Percentiles rank a stretch among this genome's conserved stretches.
These are phyloP conservation scores for Sclerospora graminicola DNA, from an alignment of 352 stramenopile genomes.

Conservation along the genomic window DNA sequence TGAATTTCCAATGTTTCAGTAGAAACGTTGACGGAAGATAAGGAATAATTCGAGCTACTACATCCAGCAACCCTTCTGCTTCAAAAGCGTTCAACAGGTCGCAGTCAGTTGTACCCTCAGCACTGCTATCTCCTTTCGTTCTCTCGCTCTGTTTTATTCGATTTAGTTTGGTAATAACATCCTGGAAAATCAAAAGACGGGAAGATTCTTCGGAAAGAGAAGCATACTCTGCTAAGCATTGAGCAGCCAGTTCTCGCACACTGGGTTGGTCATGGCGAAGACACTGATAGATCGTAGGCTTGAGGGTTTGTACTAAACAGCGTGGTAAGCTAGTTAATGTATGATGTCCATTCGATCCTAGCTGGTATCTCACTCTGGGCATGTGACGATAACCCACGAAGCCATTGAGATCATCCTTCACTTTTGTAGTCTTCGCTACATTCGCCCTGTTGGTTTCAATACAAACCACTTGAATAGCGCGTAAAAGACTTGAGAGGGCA, in stretches of 20 bases:
- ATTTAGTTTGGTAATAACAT: constrained; percentile 48
- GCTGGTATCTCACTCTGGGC: constrained; percentile 11
- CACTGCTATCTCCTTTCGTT: not conserved
- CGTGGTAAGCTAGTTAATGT: constrained; percentile 14
- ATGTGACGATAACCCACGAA: constrained; percentile 3
- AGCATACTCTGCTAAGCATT: constrained; percentile 17
- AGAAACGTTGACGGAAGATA: constrained; percentile 38
- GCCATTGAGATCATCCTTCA: constrained; percentile 23
- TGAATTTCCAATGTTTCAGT: constrained; percentile 56
- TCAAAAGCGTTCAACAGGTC: no score
- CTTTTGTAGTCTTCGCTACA: constrained; percentile 4
- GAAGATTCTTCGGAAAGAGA: no score
- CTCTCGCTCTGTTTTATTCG: constrained; percentile 24
- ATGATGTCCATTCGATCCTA: constrained; percentile 14
- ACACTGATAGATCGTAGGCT: constrained; percentile 39
- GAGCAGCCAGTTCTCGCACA: constrained; percentile 39
- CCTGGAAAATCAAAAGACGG: no score
- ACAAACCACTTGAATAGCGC: constrained; percentile 18
- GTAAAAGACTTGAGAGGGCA: constrained; percentile 24
- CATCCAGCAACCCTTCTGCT: no score
- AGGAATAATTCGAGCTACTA: constrained; percentile 30
- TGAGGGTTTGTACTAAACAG: constrained; percentile 28
- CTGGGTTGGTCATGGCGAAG: constrained; percentile 48
- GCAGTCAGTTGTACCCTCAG: not conserved
- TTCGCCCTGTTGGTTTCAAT: not conserved